Conservation (phyloP, 208 protist species). For the Naegleria fowleri region DNA sequence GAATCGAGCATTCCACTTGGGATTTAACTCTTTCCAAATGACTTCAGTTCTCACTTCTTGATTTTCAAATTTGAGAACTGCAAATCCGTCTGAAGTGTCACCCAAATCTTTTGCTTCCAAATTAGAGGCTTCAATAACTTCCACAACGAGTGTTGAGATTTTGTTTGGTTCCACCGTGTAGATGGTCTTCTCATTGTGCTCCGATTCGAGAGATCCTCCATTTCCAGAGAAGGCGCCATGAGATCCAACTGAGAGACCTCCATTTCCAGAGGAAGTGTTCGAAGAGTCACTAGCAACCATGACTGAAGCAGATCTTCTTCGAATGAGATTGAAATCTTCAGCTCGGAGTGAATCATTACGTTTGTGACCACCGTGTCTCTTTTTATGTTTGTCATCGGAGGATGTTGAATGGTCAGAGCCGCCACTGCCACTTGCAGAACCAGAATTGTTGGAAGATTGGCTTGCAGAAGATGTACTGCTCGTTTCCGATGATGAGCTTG, state of each 20-base stretch:
- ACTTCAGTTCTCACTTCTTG: slow-evolving; percentile 7
- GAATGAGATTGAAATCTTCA: not conserved
- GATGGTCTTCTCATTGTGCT: not conserved
- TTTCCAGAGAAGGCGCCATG: too few species aligned
- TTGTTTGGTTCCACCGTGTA: not conserved
- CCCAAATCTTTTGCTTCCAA: not conserved
- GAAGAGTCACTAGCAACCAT: not conserved
- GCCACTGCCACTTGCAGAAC: not conserved
- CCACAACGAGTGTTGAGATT: not conserved
- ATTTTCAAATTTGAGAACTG: slow-evolving; percentile 1
- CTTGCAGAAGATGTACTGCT: not conserved
- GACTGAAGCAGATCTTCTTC: not conserved
- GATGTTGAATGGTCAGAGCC: not conserved
- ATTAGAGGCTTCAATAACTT: not conserved
- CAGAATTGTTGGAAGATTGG: not conserved
- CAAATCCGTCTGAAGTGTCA: not conserved
- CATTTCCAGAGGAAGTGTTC: not conserved
- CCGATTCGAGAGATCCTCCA: too few species aligned
- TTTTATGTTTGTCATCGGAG: not conserved
- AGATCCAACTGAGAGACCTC: too few species aligned
- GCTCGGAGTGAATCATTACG: not conserved
- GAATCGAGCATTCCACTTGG: slow-evolving; percentile 5
- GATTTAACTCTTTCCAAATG: not conserved
- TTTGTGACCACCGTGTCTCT: not conserved
- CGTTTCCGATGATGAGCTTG: not conserved